phyloP scores from a whole-genome alignment of 108 stramenopile species.

The Pseudonitzschia delicatissima region DNA sequence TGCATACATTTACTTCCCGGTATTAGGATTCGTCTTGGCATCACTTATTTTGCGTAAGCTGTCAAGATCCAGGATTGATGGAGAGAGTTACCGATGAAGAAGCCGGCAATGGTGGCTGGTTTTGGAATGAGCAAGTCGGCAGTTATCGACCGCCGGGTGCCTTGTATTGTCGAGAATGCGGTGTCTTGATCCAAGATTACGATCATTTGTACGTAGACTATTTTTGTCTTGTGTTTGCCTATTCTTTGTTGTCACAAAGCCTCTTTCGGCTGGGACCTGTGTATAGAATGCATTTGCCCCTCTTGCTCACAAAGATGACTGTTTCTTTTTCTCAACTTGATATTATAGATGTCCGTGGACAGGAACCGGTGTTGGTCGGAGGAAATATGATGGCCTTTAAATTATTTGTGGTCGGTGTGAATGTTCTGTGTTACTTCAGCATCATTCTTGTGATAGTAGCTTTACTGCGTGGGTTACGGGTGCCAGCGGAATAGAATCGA shows the following conservation, averaged over 20 bases:
- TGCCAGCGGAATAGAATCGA: neutral
- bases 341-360: conserved; percentile 73
- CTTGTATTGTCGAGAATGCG: conserved; percentile 83
- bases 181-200: conserved; percentile 78
- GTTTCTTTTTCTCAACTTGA: neutral
- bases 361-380: conserved; percentile 74
- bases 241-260: neutral
- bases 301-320: too few relatives aligned
- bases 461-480: conserved; percentile 42
- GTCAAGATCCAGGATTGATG: conserved; percentile 86
- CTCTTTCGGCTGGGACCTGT: neutral
- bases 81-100: conserved; percentile 84
- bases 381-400: conserved; percentile 82
- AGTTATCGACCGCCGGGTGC: conserved; percentile 88
- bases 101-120: conserved; percentile 81
- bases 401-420: conserved; percentile 77
- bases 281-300: neutral
- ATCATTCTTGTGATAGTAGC: conserved; percentile 64
- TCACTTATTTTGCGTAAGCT: conserved; percentile 77
- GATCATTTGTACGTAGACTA: conserved; percentile 63
- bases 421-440: conserved; percentile 84
- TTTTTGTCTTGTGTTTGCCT: neutral
- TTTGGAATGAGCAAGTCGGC: conserved; percentile 91
- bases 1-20: conserved; percentile 68
- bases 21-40: conserved; percentile 57